These are phyloP conservation scores for Candida multigemmis DNA, from an alignment of 805 yeast genomes.

Conservation along the genomic window DNA sequence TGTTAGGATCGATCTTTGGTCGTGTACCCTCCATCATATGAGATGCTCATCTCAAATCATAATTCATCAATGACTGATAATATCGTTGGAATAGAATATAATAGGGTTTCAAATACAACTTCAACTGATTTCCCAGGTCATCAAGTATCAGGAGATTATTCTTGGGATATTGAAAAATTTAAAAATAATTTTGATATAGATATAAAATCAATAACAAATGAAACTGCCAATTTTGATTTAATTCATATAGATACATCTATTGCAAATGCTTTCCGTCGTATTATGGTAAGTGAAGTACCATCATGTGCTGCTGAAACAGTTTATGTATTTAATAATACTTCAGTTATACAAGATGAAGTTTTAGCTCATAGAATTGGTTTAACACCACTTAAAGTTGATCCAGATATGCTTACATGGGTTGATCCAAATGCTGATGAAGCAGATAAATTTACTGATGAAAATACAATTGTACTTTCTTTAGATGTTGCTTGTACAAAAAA, in stretches of 20 bases:
- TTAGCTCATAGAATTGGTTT: conserved; percentile 92
- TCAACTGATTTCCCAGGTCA: conserved; percentile 93
- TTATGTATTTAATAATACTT: conserved; percentile 85
- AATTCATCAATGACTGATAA: conserved; percentile 14
- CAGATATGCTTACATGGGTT: conserved; percentile 81
- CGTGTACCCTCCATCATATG: neutral
- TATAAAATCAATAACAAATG: conserved; percentile 54
- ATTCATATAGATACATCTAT: conserved; percentile 82
- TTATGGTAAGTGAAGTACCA: conserved; percentile 96
- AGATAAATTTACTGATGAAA: conserved; percentile 70
- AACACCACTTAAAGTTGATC: conserved; percentile 83
- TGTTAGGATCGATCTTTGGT: too few relatives aligned
- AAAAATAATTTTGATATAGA: conserved; percentile 57
- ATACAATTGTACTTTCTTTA: conserved; percentile 77
- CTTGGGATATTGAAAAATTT: conserved; percentile 83
- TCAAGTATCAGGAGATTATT: conserved; percentile 48
- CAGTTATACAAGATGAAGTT: conserved; percentile 96
- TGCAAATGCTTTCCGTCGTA: conserved; percentile 93
- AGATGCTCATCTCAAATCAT: conserved; percentile 4
- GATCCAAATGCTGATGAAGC: conserved; percentile 56
- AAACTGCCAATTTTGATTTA: conserved; percentile 80
- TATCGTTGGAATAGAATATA: conserved; percentile 79
- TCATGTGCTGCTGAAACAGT: conserved; percentile 92
- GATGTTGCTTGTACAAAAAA: conserved; percentile 79
- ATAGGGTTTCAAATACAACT: conserved; percentile 83